phyloP scores from a whole-genome alignment of 805 yeast species.

The Saccharomycopsis sp. region DNA sequence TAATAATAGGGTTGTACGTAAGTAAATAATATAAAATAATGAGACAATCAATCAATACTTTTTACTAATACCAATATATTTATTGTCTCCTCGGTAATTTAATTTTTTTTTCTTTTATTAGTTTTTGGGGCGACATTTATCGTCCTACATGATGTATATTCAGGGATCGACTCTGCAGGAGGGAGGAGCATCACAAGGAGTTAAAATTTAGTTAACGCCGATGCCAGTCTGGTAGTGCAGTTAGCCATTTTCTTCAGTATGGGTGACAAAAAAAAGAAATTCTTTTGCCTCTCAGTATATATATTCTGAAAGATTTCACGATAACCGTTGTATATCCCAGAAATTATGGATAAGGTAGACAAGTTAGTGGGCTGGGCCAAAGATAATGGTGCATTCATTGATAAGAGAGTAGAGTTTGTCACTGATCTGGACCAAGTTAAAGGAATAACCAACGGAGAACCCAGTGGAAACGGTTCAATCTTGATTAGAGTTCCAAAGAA shows the following conservation, averaged over 20 bases:
- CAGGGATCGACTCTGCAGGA: too few relatives aligned
- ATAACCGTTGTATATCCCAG: background rate
- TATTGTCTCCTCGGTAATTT: too few relatives aligned
- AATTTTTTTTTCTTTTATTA: too few relatives aligned
- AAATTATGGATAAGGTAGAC: background rate
- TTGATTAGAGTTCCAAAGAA: conserved; percentile 34
- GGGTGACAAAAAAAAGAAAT: background rate
- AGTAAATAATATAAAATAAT: too few relatives aligned
- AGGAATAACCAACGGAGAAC: conserved; percentile 25
- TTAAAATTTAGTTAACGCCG: too few relatives aligned
- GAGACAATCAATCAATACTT: too few relatives aligned
- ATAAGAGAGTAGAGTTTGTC: conserved; percentile 30
- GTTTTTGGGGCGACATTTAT: too few relatives aligned
- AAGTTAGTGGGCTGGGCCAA: conserved; percentile 31
- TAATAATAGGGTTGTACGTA: too few relatives aligned
- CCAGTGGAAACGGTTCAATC: conserved; percentile 18
- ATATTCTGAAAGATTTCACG: background rate
- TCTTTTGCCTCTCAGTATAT: background rate
- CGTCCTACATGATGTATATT: too few relatives aligned
- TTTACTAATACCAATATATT: too few relatives aligned
- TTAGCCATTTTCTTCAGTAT: background rate
- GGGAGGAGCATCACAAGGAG: too few relatives aligned
- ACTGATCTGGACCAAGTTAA: conserved; percentile 30
- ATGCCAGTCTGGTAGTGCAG: background rate
- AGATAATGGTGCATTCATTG: conserved; percentile 33